Base-by-base conservation (phyloP, 345 rosid species). In the Passiflora organensis region DNA sequence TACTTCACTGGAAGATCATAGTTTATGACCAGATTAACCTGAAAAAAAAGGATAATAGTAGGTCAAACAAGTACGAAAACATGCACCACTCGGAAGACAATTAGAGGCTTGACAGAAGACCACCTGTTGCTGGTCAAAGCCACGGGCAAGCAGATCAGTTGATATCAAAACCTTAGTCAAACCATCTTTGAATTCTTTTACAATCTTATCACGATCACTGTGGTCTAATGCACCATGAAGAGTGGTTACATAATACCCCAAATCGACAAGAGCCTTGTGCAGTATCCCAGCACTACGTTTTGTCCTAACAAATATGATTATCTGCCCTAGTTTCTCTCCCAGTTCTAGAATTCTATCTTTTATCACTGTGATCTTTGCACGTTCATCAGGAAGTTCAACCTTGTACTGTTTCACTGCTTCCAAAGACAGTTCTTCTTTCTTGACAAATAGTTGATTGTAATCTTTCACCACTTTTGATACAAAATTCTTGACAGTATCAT, bases 111-210 rank as follows among this genome's bases (percentile, higher is more conserved):
- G 22, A 65, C 39, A 6, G 3, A 16, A 28, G 13, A 22, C 25
- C 50, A 83, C 97, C 87, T 82, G 87, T 50, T 86, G 87, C 63
- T 93, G 97, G 62, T 93, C 99, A 63, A 93, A 93, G 23, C 97
- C 99, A 54, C 97, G 79, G 9, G 97, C 89, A 55, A 93, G 88
- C 34, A 89, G 76, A 20, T 93, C 97, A 1, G 97, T 93, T 4
- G 97, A 82, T 46, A 93, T 93, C 53, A 89, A 91, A 56, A 93
- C 91, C 69, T 80, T 81, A 18, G 99, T 93, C 17, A 93, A 53
- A 17, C 89, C 84, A 69, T 85, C 96, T 70, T 75, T 89, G 66
- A 93, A 93, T 67, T 93, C 96, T 63, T 79, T 82, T 38, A 93
- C 84, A 21, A 93, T 85, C 73, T 77, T 84, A 64, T 93, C 97